Evolutionary conservation across 1,284 basidiomycete genomes (phyloP), one percentile per base, ranked within the genome.

Genomic region (Phylloporus sp.): DNA sequence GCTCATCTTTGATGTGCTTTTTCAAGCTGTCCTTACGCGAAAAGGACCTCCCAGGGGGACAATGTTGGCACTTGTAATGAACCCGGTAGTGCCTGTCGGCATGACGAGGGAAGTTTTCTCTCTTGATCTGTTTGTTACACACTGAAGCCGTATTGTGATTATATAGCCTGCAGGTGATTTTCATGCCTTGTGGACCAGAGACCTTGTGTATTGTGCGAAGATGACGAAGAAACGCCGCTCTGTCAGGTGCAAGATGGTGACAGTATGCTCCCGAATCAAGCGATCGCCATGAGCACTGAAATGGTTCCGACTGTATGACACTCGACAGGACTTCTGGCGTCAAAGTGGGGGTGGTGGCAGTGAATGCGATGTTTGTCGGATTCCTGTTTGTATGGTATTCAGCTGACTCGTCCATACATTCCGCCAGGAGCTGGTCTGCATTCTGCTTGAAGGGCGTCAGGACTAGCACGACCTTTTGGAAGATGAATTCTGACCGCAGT

Each of bases 101-200:
- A 7, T 75, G 77, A 0, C 77, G 60, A 29, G 74, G n/a, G 17
- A 68, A 62, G n/a, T 49, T 74, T n/a, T 60, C 66, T 39, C 76
- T 52, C 35, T 68, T 76, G 37, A 63, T 66, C 11, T 2, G 1
- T 5, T 0, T 19, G 4, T 32, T 55, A 37, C 74, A 79, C 0
- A 32, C 27, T 37, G 53, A 69, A 58, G 41, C 45, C 10, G 3
- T 73, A 52, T 55, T 58, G 19, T 53, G n/a, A 53, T 70, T 5
- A 37, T 47, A 47, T 35, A 78, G 27, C 14, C 7, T 63, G 60
- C 77, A 75, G 19, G 25, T n/a, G 19, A 69, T 63, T 5, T 0
- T 19, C 20, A 11, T 5, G 4, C 19, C 47, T 15, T 59, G 1
- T 10, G 20, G 15, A 27, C 77, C 74, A 5, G 60, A 62, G 11